phyloP scores from a whole-genome alignment of 768 basidiomycete genomes.

The Daedaleopsis nitida region DNA sequence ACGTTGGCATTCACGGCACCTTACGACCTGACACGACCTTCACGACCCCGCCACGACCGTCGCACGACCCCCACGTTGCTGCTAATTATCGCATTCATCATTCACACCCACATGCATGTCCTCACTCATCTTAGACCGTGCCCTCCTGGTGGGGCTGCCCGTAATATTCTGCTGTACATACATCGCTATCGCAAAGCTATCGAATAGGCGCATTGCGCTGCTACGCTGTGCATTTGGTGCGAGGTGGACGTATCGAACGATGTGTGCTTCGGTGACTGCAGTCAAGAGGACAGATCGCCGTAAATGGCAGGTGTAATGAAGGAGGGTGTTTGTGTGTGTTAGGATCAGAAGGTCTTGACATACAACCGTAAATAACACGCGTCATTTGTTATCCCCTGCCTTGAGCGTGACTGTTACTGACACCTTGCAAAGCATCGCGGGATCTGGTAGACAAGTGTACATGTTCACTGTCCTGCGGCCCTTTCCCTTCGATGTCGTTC shows the following conservation, averaged over 20 bases:
- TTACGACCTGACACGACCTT: conserved; percentile 18
- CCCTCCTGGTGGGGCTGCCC: conserved; percentile 7
- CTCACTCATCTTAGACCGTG: background rate
- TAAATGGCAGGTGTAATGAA: background rate
- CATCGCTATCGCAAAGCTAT: conserved; percentile 14
- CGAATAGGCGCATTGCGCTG: background rate
- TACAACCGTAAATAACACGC: conserved; percentile 21
- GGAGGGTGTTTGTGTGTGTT: conserved; percentile 26
- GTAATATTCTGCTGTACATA: conserved; percentile 19
- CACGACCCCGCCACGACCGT: background rate
- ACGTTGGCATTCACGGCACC: conserved; percentile 2
- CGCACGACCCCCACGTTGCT: conserved; percentile 4
- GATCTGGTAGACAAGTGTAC: conserved; percentile 3
- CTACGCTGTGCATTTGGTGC: background rate
- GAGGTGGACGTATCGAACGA: background rate
- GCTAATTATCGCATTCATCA: conserved; percentile 18
- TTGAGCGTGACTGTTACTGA: background rate
- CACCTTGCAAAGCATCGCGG: conserved; percentile 10
- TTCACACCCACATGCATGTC: conserved; percentile 6
- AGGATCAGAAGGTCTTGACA: conserved; percentile 18
- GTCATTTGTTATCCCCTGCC: too few species aligned
- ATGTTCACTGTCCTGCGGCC: background rate
- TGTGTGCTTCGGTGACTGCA: background rate
- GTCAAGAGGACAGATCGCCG: background rate
- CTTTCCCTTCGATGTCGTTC: conserved; percentile 26